A percentile compares a stretch with the other conserved stretches of the same genome.
phyloP scores from a whole-genome alignment of 2,329 filamentous ascomycete species.

The Aureobasidium sp. region DNA sequence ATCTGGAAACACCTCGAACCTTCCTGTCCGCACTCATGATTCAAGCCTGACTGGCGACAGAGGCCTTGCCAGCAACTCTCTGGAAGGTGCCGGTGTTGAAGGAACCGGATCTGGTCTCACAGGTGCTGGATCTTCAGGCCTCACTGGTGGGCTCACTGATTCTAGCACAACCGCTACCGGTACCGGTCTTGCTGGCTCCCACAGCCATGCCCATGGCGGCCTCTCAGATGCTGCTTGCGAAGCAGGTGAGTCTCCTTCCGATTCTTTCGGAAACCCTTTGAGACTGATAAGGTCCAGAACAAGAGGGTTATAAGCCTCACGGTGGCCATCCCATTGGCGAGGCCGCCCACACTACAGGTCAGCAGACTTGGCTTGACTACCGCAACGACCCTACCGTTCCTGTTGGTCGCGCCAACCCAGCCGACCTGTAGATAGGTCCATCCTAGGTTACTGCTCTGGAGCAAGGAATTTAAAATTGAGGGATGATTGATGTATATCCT shows the following conservation, averaged over 20 bases:
- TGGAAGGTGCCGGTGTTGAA: neutral
- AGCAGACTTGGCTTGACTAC: constrained; percentile 16
- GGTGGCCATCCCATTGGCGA: constrained; percentile 14
- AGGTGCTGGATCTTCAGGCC: neutral
- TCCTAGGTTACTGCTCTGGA: neutral
- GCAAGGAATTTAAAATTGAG: neutral
- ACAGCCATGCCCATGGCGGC: neutral
- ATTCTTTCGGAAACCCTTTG: neutral
- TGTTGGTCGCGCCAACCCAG: constrained; percentile 5
- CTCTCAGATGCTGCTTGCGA: neutral
- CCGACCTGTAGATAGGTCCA: neutral
- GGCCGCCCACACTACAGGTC: neutral
- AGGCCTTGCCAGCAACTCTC: neutral
- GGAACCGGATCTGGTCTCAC: neutral
- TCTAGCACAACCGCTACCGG: neutral
- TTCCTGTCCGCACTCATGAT: constrained; percentile 4
- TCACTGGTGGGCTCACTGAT: neutral
- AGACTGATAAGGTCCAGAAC: neutral
- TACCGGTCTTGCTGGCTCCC: constrained; percentile 1
- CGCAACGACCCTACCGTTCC: constrained; percentile 13
- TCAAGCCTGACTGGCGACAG: neutral
- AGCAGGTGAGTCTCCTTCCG: neutral
- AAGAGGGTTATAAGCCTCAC: constrained; percentile 6
- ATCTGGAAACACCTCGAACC: neutral
- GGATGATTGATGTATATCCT: neutral